Base-by-base conservation (phyloP, 1,284 basidiomycete genomes). In the Mycosarcoma maydis region DNA sequence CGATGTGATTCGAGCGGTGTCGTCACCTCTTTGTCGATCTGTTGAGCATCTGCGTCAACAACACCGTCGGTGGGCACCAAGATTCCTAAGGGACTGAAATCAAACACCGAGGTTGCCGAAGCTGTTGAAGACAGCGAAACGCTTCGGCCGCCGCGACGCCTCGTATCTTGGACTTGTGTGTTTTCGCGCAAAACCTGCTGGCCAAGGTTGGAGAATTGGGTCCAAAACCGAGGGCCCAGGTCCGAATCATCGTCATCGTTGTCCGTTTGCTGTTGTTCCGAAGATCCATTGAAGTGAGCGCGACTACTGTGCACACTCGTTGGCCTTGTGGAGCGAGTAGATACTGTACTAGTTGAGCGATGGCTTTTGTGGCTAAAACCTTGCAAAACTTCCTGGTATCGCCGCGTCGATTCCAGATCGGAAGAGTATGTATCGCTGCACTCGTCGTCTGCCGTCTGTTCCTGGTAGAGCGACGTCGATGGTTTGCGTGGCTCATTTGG, bases 31-130 rank as follows among this genome's bases (percentile, higher is more conserved):
- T 37, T 39, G 7, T 30, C n/a, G n/a, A 6, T 36, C 2, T 4
- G 7, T 8, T 44, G 42, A 3, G 22, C 3, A 16, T 19, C 32
- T 24, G 26, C 3, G 11, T n/a, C 30, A 2, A 20, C 14, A 17
- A 22, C 51, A 1, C 32, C 37, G 11, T 51, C 52, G 0, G 52
- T 40, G 2, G 61, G 61, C 1, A 65, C 46, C 1, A 65, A 44
- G 3, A 65, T 65, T 2, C 61, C 61, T 1, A 65, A 17, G 6
- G 61, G 61, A 17, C 61, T 58, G 26, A 45, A 58, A 7, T 50
- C 42, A n/a, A 57, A 57, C 1, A 65, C 54, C 1, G 54, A 57
- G 6, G 55, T 42, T 13, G 53, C 50, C 4, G 60, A 62, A n/a
- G 40, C 43, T 5, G 45, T 43, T 1, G 53, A 56, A 4, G 53